Evolutionary conservation across 2,329 filamentous ascomycete species (phyloP), one percentile per base, ranked within the genome.

Genomic region (Ophiosphaerella herpotricha): DNA sequence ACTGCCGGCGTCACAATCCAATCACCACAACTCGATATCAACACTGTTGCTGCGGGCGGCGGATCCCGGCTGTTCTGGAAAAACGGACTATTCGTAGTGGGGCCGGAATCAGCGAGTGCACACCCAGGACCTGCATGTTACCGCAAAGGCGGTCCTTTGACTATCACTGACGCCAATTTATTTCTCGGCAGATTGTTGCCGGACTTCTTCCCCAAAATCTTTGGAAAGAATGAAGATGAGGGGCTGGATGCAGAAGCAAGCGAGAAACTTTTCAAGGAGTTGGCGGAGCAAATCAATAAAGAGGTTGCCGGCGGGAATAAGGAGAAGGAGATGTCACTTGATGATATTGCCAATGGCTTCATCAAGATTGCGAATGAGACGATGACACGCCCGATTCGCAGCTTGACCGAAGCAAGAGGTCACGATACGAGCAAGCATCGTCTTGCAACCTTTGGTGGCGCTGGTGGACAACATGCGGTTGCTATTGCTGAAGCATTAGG

Each of bases 171-270:
- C 68, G 92, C 92, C 1, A 96, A 96, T 61, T 73, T 96, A 5
- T 90, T 90, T 62, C 83, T 96, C 0, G 91, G 92, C 0, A 83
- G 92, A 34, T 78, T 97, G 4, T 75, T 96, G 1, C 92, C 92
- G 0, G 90, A 95, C 54, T 96, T 94, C 78, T 97, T 97, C 66
- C 92, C 92, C 0, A 93, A 92, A 70, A 97, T 97, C 51, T 97
- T 97, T 63, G 93, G 93, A 39, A 88, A 90, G 70, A 88, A 92
- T 38, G 92, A 97, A 68, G 81, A 96, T 49, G 84, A 94, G 70
- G 86, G 86, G 0, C 75, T 97, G 1, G 91, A 96, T 67, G 78
- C 83, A 1, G 82, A 88, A 48, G 88, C 89, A 1, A 96, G 90
- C 62, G 82, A 85, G 68, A 85, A 83, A 61, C 81, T 90, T 1